These are phyloP conservation scores for Coniophora puteana DNA, from an alignment of 1,284 basidiomycete genomes.

Conservation along the genomic window DNA sequence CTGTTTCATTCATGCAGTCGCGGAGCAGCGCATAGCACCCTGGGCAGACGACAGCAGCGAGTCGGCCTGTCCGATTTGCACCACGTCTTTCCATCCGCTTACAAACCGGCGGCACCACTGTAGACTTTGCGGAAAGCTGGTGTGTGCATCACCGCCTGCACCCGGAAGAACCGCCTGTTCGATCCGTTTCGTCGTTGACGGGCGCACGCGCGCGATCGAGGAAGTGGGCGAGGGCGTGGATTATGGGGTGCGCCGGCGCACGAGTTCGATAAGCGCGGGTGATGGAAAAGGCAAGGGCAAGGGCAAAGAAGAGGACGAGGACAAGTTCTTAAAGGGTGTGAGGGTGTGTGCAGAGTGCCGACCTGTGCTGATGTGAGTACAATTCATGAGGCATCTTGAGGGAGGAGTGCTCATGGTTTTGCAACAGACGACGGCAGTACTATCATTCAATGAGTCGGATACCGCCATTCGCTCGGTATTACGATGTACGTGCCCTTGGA, in stretches of 20 bases:
- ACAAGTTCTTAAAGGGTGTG: slow-evolving; percentile 80
- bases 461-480: slow-evolving; percentile 66
- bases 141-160: slow-evolving; percentile 83
- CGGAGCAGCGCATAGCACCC: slow-evolving; percentile 91
- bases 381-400: neutral
- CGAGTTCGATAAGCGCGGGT: slow-evolving; percentile 22
- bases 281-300: slow-evolving; percentile 29
- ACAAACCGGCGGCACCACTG: slow-evolving; percentile 97
- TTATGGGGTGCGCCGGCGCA: slow-evolving; percentile 65
- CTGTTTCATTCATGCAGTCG: slow-evolving; percentile 39
- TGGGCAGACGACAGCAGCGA: slow-evolving; percentile 87
- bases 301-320: slow-evolving; percentile 54
- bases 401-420: neutral
- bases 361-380: slow-evolving; percentile 66
- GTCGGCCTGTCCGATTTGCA: slow-evolving; percentile 82
- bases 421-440: slow-evolving; percentile 73
- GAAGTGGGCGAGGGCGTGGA: slow-evolving; percentile 87
- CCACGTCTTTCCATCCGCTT: slow-evolving; percentile 80
- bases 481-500: slow-evolving; percentile 59
- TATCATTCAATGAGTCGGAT: slow-evolving; percentile 61
- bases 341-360: slow-evolving; percentile 83
- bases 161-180: too few species aligned
- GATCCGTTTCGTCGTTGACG: slow-evolving; percentile 76
- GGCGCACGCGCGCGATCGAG: slow-evolving; percentile 71
- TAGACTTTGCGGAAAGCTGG: slow-evolving; percentile 88